phyloP scores from a whole-genome alignment of 495 filamentous ascomycete genomes.

The Hypoxylon lienhwacheense region DNA sequence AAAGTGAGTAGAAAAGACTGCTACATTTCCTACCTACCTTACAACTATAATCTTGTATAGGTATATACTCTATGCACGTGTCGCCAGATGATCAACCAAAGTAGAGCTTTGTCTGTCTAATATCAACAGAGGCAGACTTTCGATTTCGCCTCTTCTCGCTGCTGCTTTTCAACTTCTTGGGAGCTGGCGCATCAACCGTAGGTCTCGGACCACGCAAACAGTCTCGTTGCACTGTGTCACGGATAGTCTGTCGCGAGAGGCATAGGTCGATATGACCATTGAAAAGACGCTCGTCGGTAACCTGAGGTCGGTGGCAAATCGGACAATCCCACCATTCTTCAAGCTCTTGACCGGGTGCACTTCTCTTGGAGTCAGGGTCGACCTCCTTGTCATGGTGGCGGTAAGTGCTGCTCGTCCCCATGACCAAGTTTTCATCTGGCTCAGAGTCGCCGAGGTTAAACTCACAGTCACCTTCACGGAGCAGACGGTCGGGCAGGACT shows the following conservation, averaged over 20 bases:
- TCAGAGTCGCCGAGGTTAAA: slow-evolving; percentile 5
- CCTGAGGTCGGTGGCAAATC: slow-evolving; percentile 74
- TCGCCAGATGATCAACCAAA: slow-evolving; percentile 39
- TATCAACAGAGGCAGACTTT: slow-evolving; percentile 36
- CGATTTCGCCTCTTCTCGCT: slow-evolving; percentile 44
- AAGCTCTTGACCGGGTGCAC: slow-evolving; percentile 35
- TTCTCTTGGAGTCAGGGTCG: slow-evolving; percentile 49
- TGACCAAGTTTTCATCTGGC: not conserved
- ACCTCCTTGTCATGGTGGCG: slow-evolving; percentile 56
- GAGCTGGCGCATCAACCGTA: slow-evolving; percentile 9
- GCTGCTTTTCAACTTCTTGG: slow-evolving; percentile 39
- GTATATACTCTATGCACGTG: not conserved
- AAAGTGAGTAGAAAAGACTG: not conserved
- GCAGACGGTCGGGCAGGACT: slow-evolving; percentile 64
- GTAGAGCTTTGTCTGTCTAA: slow-evolving; percentile 50
- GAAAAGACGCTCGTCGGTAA: slow-evolving; percentile 74
- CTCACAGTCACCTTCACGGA: not conserved
- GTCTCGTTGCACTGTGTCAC: slow-evolving; percentile 68
- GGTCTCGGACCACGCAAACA: slow-evolving; percentile 22
- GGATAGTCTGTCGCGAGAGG: slow-evolving; percentile 81
- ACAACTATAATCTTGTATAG: not conserved
- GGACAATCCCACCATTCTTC: slow-evolving; percentile 80
- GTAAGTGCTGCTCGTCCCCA: slow-evolving; percentile 13
- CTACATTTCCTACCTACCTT: not conserved
- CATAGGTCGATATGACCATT: slow-evolving; percentile 96